Evolutionary conservation across 1,284 basidiomycete species (phyloP), one percentile per base, ranked within the genome.

Genomic region (Sanguinoderma infundibulare): DNA sequence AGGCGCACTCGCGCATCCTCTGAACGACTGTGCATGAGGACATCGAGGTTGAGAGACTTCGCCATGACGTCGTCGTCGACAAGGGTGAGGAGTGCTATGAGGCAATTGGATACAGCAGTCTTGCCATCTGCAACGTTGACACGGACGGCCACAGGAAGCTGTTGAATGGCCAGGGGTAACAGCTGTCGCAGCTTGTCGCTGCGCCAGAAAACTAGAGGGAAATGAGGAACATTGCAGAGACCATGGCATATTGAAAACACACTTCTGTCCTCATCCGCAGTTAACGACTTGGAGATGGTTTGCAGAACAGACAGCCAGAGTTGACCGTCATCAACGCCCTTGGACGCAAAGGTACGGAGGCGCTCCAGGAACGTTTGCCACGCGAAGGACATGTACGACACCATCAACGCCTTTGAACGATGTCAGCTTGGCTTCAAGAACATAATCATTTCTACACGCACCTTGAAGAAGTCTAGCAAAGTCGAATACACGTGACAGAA

Each of bases 1-100:
- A 94, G 73, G 12, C 94, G 86, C 22, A 87, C 75, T 28, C 81
- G 78, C 2, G 83, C 75, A 59, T 92, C 87, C 58, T 97, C 94
- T 2, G 91, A 89, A 9, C 96, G 89, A 0, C 94, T 95, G 61
- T 92, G 86, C 86, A 95, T 90, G 58, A 98, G 84, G n/a, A 98
- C 76, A 44, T 88, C 83, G 30, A 91, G 80, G 79, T 98, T 98
- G 74, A 96, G 79, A 9, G 81, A 74, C 73, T 98, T 96, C 64
- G 96, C 83, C 26, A 91, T 78, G 2, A 82, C 68, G 75, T 91
- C 80, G 78, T 92, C 80, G 69, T 82, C 75, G 10, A 83, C 79
- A 42, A 81, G 77, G 0, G 86, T 84, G 0, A 83, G 78, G n/a
- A 92, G 76, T 0, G 86, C 79, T 17, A 74, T 72, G 22, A 92